These are phyloP conservation scores for Candida ponderosae DNA, from an alignment of 805 yeast species.

Conservation along the genomic window DNA sequence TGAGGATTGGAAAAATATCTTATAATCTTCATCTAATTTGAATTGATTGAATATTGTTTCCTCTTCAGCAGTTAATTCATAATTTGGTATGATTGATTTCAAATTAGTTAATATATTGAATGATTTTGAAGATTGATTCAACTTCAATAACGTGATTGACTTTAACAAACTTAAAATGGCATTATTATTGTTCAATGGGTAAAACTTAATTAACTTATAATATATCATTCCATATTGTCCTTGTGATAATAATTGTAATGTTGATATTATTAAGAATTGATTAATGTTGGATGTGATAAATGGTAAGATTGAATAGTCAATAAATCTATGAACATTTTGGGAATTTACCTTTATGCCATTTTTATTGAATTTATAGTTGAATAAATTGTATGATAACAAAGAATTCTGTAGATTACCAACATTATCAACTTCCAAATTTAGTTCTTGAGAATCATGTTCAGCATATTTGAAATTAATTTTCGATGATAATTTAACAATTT, in stretches of 20 bases:
- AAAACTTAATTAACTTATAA: conserved; percentile 10
- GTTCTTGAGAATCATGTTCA: no score
- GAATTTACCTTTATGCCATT: conserved; percentile 1
- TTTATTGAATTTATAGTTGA: no score
- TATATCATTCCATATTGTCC: conserved; percentile 8
- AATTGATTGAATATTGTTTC: conserved; percentile 13
- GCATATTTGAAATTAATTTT: conserved; percentile 11
- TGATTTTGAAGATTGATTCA: conserved; percentile 20
- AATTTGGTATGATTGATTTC: conserved; percentile 20
- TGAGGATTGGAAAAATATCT: conserved; percentile 19
- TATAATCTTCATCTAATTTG: conserved; percentile 11
- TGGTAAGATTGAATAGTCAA: conserved; percentile 5
- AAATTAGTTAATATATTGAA: conserved; percentile 21
- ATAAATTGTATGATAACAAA: conserved; percentile 8
- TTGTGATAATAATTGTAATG: conserved; percentile 6
- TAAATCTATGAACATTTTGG: neutral
- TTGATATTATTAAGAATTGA: conserved; percentile 8
- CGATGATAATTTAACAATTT: conserved; percentile 9
- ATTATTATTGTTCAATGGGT: conserved; percentile 3
- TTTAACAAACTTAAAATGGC: conserved; percentile 14
- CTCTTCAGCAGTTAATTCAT: conserved; percentile 15
- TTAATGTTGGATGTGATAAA: conserved; percentile 7
- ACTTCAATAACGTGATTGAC: conserved; percentile 16
- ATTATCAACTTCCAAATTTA: conserved; percentile 15
- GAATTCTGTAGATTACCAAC: conserved; percentile 3